Percentiles rank a stretch among this genome's conserved stretches.
phyloP scores from a whole-genome alignment of 2,329 filamentous ascomycete species.

The Ophioceras dolichostomum region DNA sequence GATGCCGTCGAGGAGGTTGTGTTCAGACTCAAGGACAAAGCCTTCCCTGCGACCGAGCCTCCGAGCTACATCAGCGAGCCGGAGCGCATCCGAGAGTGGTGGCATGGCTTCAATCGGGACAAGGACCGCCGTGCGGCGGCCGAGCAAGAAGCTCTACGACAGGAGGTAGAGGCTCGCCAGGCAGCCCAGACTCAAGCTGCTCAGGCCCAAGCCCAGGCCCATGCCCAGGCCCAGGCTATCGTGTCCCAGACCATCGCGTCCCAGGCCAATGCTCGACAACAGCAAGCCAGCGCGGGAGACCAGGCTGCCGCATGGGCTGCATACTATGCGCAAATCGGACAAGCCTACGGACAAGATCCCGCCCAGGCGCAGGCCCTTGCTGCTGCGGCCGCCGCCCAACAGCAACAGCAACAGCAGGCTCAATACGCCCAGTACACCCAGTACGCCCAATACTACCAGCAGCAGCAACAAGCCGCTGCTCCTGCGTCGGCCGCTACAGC shows the following conservation, averaged over 20 bases:
- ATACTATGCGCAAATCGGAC: constrained; percentile 25
- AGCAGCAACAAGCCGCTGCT: constrained; percentile 9
- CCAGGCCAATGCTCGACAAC: constrained; percentile 5
- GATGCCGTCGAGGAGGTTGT: constrained; percentile 29
- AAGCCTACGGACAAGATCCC: constrained; percentile 1
- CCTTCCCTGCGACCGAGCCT: constrained; percentile 36
- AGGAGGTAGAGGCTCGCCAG: constrained; percentile 18
- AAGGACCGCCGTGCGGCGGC: constrained; percentile 10
- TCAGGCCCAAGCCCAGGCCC: constrained; percentile 2
- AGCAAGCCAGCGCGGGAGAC: constrained; percentile 12
- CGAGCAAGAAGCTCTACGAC: constrained; percentile 20
- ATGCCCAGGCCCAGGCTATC: constrained; percentile 1
- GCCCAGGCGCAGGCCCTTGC: constrained; percentile 15
- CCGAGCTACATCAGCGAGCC: constrained; percentile 38
- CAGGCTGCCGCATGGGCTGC: constrained; percentile 23
- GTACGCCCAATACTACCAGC: constrained; percentile 24
- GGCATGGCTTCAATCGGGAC: constrained; percentile 29
- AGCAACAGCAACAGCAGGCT: constrained; percentile 11
- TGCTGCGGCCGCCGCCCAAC: constrained; percentile 11
- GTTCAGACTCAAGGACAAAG: constrained; percentile 27
- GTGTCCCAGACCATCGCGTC: constrained; percentile 6
- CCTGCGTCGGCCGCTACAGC: constrained; percentile 5
- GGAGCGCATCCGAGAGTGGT: constrained; percentile 39
- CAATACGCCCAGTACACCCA: constrained; percentile 19
- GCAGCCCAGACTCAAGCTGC: constrained; percentile 5